These are phyloP conservation scores for Gonium pectorale DNA, from an alignment of 139 green algal genomes.

Conservation along the genomic window DNA sequence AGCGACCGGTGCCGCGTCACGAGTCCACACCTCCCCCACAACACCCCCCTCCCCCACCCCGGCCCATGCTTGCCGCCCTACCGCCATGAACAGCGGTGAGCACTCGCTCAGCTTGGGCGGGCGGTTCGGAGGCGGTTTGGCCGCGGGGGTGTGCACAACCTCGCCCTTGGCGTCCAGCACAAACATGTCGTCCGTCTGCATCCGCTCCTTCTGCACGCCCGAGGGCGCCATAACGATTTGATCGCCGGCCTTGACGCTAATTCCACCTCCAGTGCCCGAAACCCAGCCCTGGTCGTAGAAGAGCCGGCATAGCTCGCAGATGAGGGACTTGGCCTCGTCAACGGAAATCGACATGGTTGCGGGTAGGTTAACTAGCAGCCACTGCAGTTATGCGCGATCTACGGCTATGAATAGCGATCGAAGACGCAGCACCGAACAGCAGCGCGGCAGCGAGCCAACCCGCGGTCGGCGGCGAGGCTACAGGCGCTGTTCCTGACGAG, in stretches of 20 bases:
- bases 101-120: constrained; percentile 95
- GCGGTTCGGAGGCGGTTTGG: constrained; percentile 77
- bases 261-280: constrained; percentile 89
- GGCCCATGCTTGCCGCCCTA: constrained; percentile 55
- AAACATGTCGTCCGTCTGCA: constrained; percentile 94
- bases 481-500: too few species aligned
- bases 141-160: constrained; percentile 73
- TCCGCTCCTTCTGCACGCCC: constrained; percentile 96
- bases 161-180: constrained; percentile 85
- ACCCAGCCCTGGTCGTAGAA: constrained; percentile 91
- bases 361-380: too few species aligned
- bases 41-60: not conserved
- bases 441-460: too few species aligned
- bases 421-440: too few species aligned
- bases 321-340: constrained; percentile 83
- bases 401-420: too few species aligned
- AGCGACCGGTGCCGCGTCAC: too few species aligned
- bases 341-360: constrained; percentile 51
- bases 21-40: too few species aligned
- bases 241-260: constrained; percentile 79
- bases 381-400: too few species aligned
- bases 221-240: constrained; percentile 91
- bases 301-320: constrained; percentile 85
- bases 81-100: constrained; percentile 90
- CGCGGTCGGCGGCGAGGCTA: too few species aligned